These are phyloP conservation scores for Oryza officinalis DNA, from an alignment of 176 grass and related monocot species.

Conservation along the genomic window DNA sequence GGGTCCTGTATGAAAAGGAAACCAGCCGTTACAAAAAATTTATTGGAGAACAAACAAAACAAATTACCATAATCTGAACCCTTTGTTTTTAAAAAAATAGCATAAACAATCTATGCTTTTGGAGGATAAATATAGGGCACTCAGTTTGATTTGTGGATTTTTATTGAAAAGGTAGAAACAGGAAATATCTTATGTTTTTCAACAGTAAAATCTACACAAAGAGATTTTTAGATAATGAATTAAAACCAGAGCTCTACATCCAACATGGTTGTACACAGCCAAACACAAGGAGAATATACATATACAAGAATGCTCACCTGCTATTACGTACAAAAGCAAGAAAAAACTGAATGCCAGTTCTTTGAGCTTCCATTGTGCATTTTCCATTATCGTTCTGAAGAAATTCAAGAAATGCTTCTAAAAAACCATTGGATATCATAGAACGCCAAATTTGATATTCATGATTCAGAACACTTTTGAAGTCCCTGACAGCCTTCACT, in stretches of 20 bases:
- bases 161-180: no score
- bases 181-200: no score
- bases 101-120: neutral
- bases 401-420: constrained; percentile 73
- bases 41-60: neutral
- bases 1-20: constrained; percentile 43
- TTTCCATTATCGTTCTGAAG: constrained; percentile 47
- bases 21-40: neutral
- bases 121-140: neutral
- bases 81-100: neutral
- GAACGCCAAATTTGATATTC: constrained; percentile 51
- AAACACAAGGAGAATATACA: neutral
- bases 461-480: constrained; percentile 58
- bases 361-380: constrained; percentile 51
- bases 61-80: neutral
- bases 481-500: constrained; percentile 54
- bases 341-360: constrained; percentile 65
- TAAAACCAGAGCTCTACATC: no score
- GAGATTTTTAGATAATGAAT: no score
- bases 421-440: constrained; percentile 79
- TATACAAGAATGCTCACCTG: constrained; percentile 48
- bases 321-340: constrained; percentile 62
- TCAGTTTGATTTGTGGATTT: neutral
- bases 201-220: no score
- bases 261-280: no score